Conservation (phyloP, 176 grass and related monocot species). For the Rhynchospora breviuscula region DNA sequence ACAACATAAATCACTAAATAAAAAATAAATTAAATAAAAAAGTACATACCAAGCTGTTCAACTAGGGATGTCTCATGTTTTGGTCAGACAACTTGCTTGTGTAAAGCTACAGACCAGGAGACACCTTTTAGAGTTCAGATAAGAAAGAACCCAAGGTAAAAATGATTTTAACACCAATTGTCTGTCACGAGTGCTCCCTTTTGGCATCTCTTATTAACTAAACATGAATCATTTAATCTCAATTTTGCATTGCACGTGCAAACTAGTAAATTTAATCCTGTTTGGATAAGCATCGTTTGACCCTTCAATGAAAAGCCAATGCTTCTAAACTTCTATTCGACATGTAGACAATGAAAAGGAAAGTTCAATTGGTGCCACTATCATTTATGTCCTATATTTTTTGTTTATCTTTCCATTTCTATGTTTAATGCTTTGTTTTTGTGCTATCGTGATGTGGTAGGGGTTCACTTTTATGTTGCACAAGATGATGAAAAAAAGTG, state of each 20-base stretch:
- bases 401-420: neutral
- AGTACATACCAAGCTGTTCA: neutral
- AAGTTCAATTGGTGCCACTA: neutral
- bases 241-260: slow-evolving; percentile 3
- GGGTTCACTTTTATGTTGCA: neutral
- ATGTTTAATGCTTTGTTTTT: neutral
- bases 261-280: neutral
- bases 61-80: neutral
- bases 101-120: neutral
- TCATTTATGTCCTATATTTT: neutral
- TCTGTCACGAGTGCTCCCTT: neutral
- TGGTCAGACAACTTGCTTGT: neutral
- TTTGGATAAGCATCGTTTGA: neutral
- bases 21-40: neutral
- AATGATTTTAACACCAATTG: slow-evolving; percentile 1
- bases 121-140: neutral
- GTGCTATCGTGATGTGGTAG: neutral
- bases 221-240: neutral
- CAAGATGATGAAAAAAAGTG: neutral
- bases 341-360: neutral
- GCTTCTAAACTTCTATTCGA: neutral
- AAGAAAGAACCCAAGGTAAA: neutral
- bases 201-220: neutral
- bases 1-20: neutral
- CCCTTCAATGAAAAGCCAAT: neutral